These are phyloP conservation scores for Striga asiatica DNA, from an alignment of 257 asterid species.

Conservation along the genomic window DNA sequence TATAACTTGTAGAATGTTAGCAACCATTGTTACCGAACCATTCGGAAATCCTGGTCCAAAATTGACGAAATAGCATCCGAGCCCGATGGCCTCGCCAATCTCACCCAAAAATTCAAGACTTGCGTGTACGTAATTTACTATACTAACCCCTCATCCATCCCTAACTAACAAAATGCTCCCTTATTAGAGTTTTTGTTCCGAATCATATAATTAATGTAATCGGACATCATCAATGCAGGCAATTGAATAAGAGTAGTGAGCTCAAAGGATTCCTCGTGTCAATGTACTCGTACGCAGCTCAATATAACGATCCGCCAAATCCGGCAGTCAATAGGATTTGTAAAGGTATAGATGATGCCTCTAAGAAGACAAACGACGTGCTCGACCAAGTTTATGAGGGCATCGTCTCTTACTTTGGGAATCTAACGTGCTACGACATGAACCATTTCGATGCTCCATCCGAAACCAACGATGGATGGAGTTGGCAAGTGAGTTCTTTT, in stretches of 20 bases:
- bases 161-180: background rate
- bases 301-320: constrained; percentile 33
- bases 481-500: constrained; percentile 51
- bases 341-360: constrained; percentile 37
- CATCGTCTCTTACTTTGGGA: constrained; percentile 23
- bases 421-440: constrained; percentile 24
- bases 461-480: constrained; percentile 38
- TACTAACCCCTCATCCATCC: background rate
- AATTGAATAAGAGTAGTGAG: constrained; percentile 22
- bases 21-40: constrained; percentile 34
- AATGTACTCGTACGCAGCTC: constrained; percentile 38
- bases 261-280: constrained; percentile 33
- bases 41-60: constrained; percentile 52
- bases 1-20: constrained; percentile 38
- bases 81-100: constrained; percentile 40
- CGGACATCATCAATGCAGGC: constrained; percentile 19
- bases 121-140: constrained; percentile 54
- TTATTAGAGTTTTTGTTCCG: too few species aligned
- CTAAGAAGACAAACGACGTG: constrained; percentile 24
- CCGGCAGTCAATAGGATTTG: constrained; percentile 46
- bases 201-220: too few species aligned
- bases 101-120: constrained; percentile 38
- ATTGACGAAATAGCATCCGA: constrained; percentile 50
- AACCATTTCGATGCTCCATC: background rate
- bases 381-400: constrained; percentile 46